Evolutionary conservation across 2,329 filamentous ascomycete species (phyloP).

Genomic region (Hypoxylon sp.): DNA sequence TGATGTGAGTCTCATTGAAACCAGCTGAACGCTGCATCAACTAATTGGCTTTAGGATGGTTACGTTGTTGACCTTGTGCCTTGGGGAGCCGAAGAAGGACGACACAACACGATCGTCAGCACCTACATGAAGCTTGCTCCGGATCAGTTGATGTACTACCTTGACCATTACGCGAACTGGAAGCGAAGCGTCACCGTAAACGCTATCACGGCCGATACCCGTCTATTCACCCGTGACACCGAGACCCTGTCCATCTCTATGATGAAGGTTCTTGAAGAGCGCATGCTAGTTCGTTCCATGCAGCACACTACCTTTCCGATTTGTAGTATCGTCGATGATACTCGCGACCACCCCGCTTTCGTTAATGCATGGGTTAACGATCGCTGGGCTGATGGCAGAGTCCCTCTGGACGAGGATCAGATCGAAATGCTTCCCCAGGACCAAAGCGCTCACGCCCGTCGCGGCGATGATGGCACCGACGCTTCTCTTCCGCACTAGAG

Average conservation of each 20-base stretch:
- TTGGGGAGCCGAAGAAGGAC: slow-evolving; percentile 45
- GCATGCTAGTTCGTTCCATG: slow-evolving; percentile 35
- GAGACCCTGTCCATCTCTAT: slow-evolving; percentile 48
- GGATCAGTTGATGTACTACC: slow-evolving; percentile 61
- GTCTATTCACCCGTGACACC: slow-evolving; percentile 57
- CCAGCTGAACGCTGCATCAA: background rate
- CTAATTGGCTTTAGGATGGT: slow-evolving; percentile 35
- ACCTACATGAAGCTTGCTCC: slow-evolving; percentile 63
- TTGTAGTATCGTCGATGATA: slow-evolving; percentile 48
- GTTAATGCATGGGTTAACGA: slow-evolving; percentile 39
- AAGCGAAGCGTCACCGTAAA: slow-evolving; percentile 59
- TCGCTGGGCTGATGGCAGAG: slow-evolving; percentile 42
- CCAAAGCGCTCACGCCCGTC: slow-evolving; percentile 30
- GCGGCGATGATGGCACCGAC: slow-evolving; percentile 46
- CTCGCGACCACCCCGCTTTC: slow-evolving; percentile 21
- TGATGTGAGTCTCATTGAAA: slow-evolving; percentile 37
- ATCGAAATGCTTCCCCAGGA: slow-evolving; percentile 38
- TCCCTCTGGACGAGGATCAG: slow-evolving; percentile 38
- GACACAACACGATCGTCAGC: slow-evolving; percentile 50
- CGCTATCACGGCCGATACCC: slow-evolving; percentile 56
- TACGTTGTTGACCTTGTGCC: slow-evolving; percentile 43
- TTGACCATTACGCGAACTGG: slow-evolving; percentile 59
- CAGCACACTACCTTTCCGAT: slow-evolving; percentile 34
- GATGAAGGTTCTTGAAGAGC: slow-evolving; percentile 47
- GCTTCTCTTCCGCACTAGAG: slow-evolving; percentile 27